Base-by-base conservation (phyloP, 495 filamentous ascomycete genomes). In the Xylaria curta region DNA sequence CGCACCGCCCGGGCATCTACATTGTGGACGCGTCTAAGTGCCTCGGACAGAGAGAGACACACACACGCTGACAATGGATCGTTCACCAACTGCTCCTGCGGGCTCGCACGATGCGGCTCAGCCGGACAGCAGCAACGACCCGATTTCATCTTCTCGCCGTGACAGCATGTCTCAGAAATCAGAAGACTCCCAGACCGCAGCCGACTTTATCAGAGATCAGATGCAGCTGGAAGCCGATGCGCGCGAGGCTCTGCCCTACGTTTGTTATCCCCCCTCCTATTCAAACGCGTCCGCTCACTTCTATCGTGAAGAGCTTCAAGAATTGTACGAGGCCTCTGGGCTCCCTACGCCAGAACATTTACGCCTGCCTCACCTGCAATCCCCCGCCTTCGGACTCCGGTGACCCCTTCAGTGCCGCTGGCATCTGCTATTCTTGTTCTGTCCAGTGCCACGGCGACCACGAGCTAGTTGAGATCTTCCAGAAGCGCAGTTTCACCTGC, bases 381-480 rank as follows among this genome's bases (percentile, higher is more conserved):
- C 94, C 96, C 40, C 90, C 93, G 24, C 90, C 93, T 13, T 66
- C 82, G 5, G 85, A 89, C 28, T 36, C 54, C 31, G 33, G 24
- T 38, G 88, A 89, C 8, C 74, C 87, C n/a, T 94, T 91, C 81
- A 89, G 84, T 17, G 85, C 92, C 4, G 96, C 95, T 9, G 96
- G 90, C 26, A 90, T 99, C 70, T 99, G 96, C 84, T 99, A 99
- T 76, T 92, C 94, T 28, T 99, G 96, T 85, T 97, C 94, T 21
- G 96, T 99, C 46, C 90, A 94, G 74, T 99, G 96, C 79, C 96
- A 99, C 75, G 94, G 96, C 66, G 94, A 98, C 78, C 97, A 98
- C 76, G 92, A 88, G 4, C 87, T 99, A 28, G 97, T 98, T 36
- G 97, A 99, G 82, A 92, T 99, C 21, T 99, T 99, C 86, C 89